Percentiles rank a stretch among this genome's conserved stretches.
Conservation (phyloP, 2,329 filamentous ascomycete species). For the Ceratocystis smalleyi region DNA sequence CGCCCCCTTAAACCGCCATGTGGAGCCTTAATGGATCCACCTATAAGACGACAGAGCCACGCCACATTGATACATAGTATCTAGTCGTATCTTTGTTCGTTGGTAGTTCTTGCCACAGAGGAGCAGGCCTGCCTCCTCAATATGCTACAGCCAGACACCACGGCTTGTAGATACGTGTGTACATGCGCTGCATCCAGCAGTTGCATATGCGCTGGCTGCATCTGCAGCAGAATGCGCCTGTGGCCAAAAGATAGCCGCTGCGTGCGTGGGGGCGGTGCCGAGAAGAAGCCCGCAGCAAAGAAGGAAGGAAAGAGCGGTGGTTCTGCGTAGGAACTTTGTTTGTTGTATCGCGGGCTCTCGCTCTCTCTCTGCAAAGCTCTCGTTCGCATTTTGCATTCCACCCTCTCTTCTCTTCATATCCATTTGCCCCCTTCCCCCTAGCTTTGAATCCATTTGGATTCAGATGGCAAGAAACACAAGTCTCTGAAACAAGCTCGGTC, state of each 20-base stretch:
- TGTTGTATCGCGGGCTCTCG: background rate
- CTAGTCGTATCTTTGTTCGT: no score
- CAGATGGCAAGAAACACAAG: constrained; percentile 3
- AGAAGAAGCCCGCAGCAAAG: background rate
- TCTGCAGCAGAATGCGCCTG: background rate
- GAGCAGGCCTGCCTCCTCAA: no score
- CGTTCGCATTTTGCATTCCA: background rate
- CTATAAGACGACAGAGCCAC: no score
- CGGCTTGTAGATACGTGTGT: no score
- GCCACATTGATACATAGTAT: no score
- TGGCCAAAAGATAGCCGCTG: no score
- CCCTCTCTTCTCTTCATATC: background rate
- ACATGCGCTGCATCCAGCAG: background rate
- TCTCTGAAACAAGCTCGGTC: background rate
- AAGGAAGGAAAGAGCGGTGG: background rate
- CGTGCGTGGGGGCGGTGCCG: no score
- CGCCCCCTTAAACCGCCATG: no score
- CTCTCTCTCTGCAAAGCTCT: background rate
- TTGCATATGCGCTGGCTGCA: background rate
- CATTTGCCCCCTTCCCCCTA: background rate
- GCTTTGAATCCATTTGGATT: background rate
- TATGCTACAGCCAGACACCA: no score
- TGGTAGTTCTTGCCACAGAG: no score
- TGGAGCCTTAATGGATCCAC: no score
- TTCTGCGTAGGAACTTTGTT: background rate